phyloP scores from a whole-genome alignment of 192 early-diverging fungal species.

The Borealophlyctis nickersoniae region DNA sequence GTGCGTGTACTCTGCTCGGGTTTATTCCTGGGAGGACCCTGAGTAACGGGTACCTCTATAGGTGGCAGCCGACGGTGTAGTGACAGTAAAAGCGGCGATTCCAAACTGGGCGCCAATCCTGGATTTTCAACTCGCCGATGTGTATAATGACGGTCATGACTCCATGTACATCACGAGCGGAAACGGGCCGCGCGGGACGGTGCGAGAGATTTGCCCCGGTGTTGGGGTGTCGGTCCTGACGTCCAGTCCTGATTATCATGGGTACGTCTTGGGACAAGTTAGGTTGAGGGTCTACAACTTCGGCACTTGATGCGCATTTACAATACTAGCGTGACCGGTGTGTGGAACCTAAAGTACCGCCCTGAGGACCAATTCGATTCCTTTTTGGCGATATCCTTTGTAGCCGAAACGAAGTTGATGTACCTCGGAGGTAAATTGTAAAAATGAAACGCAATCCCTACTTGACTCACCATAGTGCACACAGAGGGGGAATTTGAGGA shows the following conservation, averaged over 20 bases:
- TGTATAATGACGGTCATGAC: slow-evolving; percentile 24
- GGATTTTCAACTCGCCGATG: slow-evolving; percentile 34
- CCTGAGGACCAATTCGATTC: slow-evolving; percentile 13
- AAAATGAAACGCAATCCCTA: too few relatives aligned
- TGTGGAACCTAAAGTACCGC: slow-evolving; percentile 27
- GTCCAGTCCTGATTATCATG: slow-evolving; percentile 17
- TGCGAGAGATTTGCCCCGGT: slow-evolving; percentile 23
- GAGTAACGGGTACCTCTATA: not conserved
- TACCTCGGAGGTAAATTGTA: slow-evolving; percentile 16
- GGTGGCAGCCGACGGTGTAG: not conserved
- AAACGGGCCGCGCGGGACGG: not conserved
- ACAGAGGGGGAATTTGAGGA: slow-evolving; percentile 21
- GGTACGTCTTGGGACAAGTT: not conserved
- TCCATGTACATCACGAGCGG: slow-evolving; percentile 31
- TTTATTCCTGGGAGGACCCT: too few relatives aligned
- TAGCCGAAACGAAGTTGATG: slow-evolving; percentile 26
- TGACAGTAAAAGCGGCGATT: not conserved
- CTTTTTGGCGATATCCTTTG: slow-evolving; percentile 25
- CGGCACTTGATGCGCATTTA: not conserved
- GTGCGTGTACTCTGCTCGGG: not conserved
- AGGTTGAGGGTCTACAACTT: not conserved
- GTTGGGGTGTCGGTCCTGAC: slow-evolving; percentile 13
- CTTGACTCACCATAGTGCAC: too few relatives aligned
- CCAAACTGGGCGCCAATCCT: slow-evolving; percentile 35
- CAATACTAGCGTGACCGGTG: slow-evolving; percentile 9